Conservation (phyloP, 805 yeast genomes). For the Zygosaccharomyces bisporus region DNA sequence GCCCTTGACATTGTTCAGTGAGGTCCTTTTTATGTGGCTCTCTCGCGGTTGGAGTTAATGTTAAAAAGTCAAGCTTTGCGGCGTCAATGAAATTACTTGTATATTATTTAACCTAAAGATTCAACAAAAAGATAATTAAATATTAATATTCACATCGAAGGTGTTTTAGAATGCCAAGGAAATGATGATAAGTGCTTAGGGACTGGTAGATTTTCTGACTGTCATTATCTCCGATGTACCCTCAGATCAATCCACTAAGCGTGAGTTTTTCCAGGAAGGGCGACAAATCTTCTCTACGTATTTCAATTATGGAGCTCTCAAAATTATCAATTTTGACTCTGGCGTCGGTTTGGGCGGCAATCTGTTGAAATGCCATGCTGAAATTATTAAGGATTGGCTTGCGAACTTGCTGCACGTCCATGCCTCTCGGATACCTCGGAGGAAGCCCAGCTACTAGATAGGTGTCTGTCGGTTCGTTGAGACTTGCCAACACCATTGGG, state of each 20-base stretch:
- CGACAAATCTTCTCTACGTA: conserved; percentile 78
- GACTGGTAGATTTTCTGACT: neutral
- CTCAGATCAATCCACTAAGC: conserved; percentile 58
- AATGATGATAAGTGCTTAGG: neutral
- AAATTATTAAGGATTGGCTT: conserved; percentile 68
- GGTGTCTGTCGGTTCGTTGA: conserved; percentile 68
- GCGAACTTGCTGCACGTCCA: conserved; percentile 31
- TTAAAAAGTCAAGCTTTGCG: conserved; percentile 1
- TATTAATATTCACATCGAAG: neutral
- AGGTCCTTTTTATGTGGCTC: neutral
- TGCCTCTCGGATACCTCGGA: conserved; percentile 65
- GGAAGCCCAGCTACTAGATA: conserved; percentile 88
- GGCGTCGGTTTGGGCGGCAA: conserved; percentile 81
- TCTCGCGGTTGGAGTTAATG: too few relatives aligned
- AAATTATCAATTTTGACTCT: conserved; percentile 89
- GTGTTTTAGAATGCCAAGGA: too few relatives aligned
- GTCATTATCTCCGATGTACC: too few relatives aligned
- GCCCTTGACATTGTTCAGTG: conserved; percentile 3
- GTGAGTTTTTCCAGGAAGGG: conserved; percentile 85
- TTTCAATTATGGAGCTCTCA: conserved; percentile 90
- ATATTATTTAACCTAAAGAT: neutral
- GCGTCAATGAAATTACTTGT: neutral
- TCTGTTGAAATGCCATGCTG: conserved; percentile 86
- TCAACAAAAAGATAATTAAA: neutral
- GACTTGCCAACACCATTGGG: conserved; percentile 83